Evolutionary conservation across 495 filamentous ascomycete species (phyloP).

Genomic region (Hyaloscypha finlandica): DNA sequence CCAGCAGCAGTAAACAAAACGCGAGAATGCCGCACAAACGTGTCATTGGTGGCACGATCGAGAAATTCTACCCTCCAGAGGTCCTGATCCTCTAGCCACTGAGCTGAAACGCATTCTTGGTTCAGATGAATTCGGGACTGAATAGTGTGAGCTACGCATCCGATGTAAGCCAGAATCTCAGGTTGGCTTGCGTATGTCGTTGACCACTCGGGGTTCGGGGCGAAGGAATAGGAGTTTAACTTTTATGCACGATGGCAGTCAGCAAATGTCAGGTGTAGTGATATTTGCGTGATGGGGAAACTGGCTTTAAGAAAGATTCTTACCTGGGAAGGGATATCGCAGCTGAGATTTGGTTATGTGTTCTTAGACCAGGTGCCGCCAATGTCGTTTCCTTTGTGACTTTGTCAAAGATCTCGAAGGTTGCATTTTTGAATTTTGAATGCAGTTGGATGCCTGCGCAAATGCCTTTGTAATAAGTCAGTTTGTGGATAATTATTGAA

Average conservation of each 20-base stretch:
- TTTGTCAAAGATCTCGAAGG: constrained; percentile 3
- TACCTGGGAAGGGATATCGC: neutral
- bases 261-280: neutral
- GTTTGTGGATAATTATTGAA: neutral
- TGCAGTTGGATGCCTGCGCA: neutral
- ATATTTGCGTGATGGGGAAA: neutral
- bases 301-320: neutral
- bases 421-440: neutral
- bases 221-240: no score
- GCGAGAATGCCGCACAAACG: no score
- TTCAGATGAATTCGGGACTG: no score
- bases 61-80: no score
- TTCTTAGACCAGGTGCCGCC: neutral
- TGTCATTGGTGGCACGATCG: no score
- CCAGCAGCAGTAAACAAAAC: no score
- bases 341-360: neutral
- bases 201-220: no score
- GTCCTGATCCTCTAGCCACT: no score
- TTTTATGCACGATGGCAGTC: neutral
- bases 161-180: no score
- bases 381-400: neutral
- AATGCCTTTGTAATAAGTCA: neutral
- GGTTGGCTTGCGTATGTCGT: no score
- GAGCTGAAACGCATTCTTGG: no score
- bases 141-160: no score